phyloP scores from a whole-genome alignment of 139 green algal genomes.

The Penium margaritaceum region DNA sequence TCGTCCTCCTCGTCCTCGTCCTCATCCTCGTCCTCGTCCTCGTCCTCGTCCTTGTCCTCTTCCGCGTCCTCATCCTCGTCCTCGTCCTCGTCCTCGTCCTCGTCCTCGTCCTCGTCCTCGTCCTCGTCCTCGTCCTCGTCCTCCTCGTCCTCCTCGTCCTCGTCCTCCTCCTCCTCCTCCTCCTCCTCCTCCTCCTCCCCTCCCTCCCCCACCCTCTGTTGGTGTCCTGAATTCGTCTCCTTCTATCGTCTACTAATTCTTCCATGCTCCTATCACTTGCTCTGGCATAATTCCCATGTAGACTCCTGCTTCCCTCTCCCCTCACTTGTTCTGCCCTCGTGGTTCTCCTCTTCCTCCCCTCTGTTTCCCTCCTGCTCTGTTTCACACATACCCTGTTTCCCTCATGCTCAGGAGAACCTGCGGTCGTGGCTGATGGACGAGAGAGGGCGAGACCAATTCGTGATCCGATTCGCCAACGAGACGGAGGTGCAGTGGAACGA shows the following conservation, averaged over 20 bases:
- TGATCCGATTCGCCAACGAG: slow-evolving; percentile 72
- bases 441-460: slow-evolving; percentile 88
- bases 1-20: too few relatives aligned
- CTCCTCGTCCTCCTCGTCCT: not conserved
- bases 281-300: not conserved
- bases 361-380: too few relatives aligned
- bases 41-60: too few relatives aligned
- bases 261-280: too few relatives aligned
- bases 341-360: slow-evolving; percentile 46
- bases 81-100: not conserved
- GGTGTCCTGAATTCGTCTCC: too few relatives aligned
- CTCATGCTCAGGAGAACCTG: slow-evolving; percentile 65
- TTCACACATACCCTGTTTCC: not conserved
- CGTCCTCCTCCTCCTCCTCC: not conserved
- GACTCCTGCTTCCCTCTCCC: not conserved
- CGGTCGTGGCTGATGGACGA: slow-evolving; percentile 81
- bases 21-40: too few relatives aligned
- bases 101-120: not conserved
- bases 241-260: too few relatives aligned
- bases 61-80: not conserved
- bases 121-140: not conserved
- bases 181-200: not conserved
- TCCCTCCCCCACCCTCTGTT: too few relatives aligned
- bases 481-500: slow-evolving; percentile 80
- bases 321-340: not conserved